Evolutionary conservation across 2,329 filamentous ascomycete genomes (phyloP).

Genomic region (Neoarthrinium moseri): DNA sequence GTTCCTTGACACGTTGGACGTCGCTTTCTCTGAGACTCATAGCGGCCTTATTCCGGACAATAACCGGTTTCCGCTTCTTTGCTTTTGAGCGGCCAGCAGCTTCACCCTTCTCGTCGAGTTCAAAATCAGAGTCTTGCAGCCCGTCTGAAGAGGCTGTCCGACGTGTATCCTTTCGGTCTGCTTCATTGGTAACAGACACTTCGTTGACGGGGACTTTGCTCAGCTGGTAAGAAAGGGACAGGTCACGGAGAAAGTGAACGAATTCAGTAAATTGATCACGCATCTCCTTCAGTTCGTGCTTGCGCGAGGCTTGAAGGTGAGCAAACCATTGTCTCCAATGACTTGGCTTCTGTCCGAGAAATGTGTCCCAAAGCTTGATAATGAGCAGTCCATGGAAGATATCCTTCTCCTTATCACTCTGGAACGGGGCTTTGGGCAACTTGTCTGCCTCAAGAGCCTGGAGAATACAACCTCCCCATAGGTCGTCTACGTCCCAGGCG

Average conservation of each 20-base stretch:
- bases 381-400: background rate
- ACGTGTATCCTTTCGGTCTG: no score
- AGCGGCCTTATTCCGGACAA: constrained; percentile 48
- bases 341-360: background rate
- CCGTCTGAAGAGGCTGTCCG: no score
- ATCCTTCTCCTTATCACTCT: background rate
- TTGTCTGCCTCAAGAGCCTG: background rate
- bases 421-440: background rate
- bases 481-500: background rate
- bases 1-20: constrained; percentile 48
- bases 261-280: constrained; percentile 1
- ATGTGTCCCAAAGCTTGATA: background rate
- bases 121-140: background rate
- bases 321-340: background rate
- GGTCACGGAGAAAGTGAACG: background rate
- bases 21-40: constrained; percentile 56
- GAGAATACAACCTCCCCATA: background rate
- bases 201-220: no score
- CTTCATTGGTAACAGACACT: no score
- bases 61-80: constrained; percentile 39
- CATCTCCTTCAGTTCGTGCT: background rate
- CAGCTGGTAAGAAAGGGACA: background rate
- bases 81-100: constrained; percentile 15
- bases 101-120: constrained; percentile 20
- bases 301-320: background rate